These are phyloP conservation scores for Desmodesmus armatus DNA, from an alignment of 139 green algal genomes.

Conservation along the genomic window DNA sequence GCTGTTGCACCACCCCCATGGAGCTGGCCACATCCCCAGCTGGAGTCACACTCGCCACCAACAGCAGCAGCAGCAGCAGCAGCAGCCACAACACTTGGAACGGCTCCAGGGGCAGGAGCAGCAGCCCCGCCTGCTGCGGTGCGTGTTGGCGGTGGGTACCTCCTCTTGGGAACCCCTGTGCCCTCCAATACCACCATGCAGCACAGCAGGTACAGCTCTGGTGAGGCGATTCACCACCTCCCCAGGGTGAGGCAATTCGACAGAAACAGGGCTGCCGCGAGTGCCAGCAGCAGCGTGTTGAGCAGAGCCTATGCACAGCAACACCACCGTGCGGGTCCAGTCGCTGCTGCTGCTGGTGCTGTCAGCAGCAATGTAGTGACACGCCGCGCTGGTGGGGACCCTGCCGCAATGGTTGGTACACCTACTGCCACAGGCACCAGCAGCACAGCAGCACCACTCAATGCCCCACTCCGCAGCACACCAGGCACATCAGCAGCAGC, in stretches of 20 bases:
- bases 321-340: constrained; percentile 6
- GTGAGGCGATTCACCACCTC: too few species aligned
- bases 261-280: background rate
- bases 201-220: too few species aligned
- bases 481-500: too few species aligned
- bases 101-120: background rate
- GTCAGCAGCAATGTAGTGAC: background rate
- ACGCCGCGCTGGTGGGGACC: background rate
- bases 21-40: background rate
- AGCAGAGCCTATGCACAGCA: background rate
- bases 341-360: background rate
- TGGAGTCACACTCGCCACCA: background rate
- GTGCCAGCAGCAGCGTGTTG: constrained; percentile 2
- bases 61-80: background rate
- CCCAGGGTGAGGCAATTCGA: too few species aligned
- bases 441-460: too few species aligned
- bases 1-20: too few species aligned
- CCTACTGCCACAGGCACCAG: too few species aligned
- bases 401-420: background rate
- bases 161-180: too few species aligned
- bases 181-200: too few species aligned
- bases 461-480: too few species aligned
- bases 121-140: background rate
- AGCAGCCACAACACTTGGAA: background rate
- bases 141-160: too few species aligned